Base-by-base conservation (phyloP, 129 eudicot species). In the Chrysanthemum makinoi region DNA sequence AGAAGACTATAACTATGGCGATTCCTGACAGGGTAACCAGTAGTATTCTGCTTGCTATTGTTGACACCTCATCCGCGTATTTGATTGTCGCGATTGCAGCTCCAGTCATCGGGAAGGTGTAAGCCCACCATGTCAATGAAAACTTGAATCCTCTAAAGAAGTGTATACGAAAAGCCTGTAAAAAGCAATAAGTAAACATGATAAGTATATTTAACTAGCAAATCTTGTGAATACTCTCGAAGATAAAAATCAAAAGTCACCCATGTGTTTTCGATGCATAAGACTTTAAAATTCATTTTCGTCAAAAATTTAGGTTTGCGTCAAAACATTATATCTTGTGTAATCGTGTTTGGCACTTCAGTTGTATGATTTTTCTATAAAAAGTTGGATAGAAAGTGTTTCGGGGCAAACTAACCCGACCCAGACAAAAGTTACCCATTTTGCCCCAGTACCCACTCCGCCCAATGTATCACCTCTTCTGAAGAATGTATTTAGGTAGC, bases 71-170 rank as follows among this genome's bases (percentile, higher is more conserved):
- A 28, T 11, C 73, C 2, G 95, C 64, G 75, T 85, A 88, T 56
- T 58, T 74, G 35, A 88, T 77, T 14, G 87, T 84, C 2, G 95
- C 91, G 13, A 83, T 83, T 69, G 95, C 84, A 16, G 88, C 91
- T 19, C 81, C 95, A 0, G 95, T 81, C 91, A 83, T 83, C 0
- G 91, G 95, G 69, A 88, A 88, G 18, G 91, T 88, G 85, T 88
- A 88, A 14, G 95, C 95, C 95, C 95, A 88, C 95, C 95, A 88
- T 7, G 95, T 84, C 75, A 88, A 28, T 44, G 95, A 85, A 65
- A 88, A 85, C 87, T 84, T 85, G 79, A 85, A 77, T 48, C 95
- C 95, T 66, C 39, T 19, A 58, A 58, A 58, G 39, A 58, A 22
- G 22, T 58, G 88, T 68, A 65, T 78, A 5, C 95, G 85, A 67